These are phyloP conservation scores for Mortierella sp. DNA, from an alignment of 371 early-diverging fungal genomes.

Conservation along the genomic window DNA sequence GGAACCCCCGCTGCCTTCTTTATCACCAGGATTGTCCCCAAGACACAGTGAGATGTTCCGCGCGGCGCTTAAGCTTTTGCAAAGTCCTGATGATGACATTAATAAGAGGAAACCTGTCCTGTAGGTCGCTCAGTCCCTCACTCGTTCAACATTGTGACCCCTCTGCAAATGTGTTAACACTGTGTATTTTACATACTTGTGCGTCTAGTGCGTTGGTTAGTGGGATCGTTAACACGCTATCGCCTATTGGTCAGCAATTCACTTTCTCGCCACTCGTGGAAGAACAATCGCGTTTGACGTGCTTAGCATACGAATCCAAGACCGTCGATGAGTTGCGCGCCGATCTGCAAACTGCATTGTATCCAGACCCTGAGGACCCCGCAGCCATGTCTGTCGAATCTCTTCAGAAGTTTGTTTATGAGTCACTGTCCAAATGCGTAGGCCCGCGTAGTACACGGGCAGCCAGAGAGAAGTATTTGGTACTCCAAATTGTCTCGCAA, in stretches of 20 bases:
- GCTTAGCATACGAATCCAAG: slow-evolving; percentile 13
- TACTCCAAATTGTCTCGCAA: slow-evolving; percentile 11
- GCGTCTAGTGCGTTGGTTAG: slow-evolving; percentile 13
- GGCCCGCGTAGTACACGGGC: slow-evolving; percentile 10
- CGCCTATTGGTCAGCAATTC: slow-evolving; percentile 11
- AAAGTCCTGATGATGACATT: slow-evolving; percentile 12
- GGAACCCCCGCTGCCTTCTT: slow-evolving; percentile 11
- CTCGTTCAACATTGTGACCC: slow-evolving; percentile 2
- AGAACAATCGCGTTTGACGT: slow-evolving; percentile 9
- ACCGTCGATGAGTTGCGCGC: slow-evolving; percentile 13
- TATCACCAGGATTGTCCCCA: slow-evolving; percentile 12
- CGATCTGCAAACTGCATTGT: slow-evolving; percentile 8
- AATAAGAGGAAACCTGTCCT: slow-evolving; percentile 11
- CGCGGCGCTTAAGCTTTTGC: slow-evolving; percentile 4
- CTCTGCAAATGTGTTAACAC: slow-evolving; percentile 1
- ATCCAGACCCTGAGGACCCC: slow-evolving; percentile 24
- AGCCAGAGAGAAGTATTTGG: slow-evolving; percentile 11
- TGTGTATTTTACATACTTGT: not conserved
- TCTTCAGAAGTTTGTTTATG: slow-evolving; percentile 16
- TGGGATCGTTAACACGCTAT: slow-evolving; percentile 16
- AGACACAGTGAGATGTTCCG: slow-evolving; percentile 12
- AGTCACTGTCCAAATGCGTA: slow-evolving; percentile 6
- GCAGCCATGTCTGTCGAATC: slow-evolving; percentile 17
- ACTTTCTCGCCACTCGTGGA: slow-evolving; percentile 9
- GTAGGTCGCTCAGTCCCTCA: slow-evolving; percentile 10